Percentiles rank a stretch among this genome's conserved stretches.
phyloP scores from a whole-genome alignment of 2,329 filamentous ascomycete genomes.

The Domatiomyces globalis region DNA sequence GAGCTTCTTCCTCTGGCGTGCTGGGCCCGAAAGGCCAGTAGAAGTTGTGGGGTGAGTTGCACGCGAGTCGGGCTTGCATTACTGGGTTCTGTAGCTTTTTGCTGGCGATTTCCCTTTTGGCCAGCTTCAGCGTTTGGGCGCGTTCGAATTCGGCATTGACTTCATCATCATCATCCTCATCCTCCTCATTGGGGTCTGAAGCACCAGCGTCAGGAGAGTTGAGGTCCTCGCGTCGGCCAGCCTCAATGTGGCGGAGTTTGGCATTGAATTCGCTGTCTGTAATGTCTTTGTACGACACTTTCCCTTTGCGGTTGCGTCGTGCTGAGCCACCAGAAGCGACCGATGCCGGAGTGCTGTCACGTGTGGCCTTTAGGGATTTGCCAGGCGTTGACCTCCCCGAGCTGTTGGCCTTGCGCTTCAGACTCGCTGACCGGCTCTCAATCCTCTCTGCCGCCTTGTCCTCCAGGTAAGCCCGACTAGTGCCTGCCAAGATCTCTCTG shows the following conservation, averaged over 20 bases:
- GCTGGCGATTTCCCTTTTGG: constrained; percentile 67
- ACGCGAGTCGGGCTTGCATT: constrained; percentile 80
- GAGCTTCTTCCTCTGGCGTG: constrained; percentile 48
- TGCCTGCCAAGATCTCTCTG: constrained; percentile 69
- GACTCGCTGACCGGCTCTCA: constrained; percentile 29
- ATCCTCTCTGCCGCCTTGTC: constrained; percentile 38
- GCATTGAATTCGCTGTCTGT: constrained; percentile 77
- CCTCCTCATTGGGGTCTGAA: constrained; percentile 9
- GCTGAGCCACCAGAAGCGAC: constrained; percentile 36
- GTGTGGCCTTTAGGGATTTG: constrained; percentile 64
- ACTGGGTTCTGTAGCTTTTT: constrained; percentile 91
- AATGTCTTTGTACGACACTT: constrained; percentile 51
- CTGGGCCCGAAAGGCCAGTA: constrained; percentile 66
- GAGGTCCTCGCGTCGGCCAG: constrained; percentile 38
- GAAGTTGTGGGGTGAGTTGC: constrained; percentile 91
- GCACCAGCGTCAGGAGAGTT: background rate
- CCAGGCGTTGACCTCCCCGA: constrained; percentile 35
- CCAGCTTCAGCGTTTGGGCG: constrained; percentile 21
- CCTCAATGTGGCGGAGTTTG: constrained; percentile 37
- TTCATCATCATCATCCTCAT: constrained; percentile 8
- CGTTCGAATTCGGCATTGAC: constrained; percentile 25
- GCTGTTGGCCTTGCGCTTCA: constrained; percentile 44
- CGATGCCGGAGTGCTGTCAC: constrained; percentile 55
- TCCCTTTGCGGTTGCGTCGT: constrained; percentile 33
- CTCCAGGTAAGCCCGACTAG: constrained; percentile 38